Evolutionary conservation across 164 flowering plant species (phyloP), one percentile per base, ranked within the genome.

Genomic region (Aristolochia fimbriata): DNA sequence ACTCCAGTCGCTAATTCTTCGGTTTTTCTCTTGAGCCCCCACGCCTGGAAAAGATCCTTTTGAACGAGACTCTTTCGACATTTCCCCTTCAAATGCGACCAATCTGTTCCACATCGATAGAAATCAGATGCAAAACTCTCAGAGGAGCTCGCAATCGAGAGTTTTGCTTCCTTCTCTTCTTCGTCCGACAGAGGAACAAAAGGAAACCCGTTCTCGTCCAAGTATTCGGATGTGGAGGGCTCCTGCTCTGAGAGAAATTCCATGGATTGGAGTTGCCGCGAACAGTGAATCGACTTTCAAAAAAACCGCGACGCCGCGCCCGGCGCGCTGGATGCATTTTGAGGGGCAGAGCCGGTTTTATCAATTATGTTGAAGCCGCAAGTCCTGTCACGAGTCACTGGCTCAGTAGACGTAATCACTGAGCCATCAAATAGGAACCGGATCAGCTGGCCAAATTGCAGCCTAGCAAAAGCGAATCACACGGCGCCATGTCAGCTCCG

Each of bases 31-130:
- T 71, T 70, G 15, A 84, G 57, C 0, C 84, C 85, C 90, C 90
- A 85, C 49, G 76, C 53, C 65, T 81, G 81, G 30, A 85, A 78
- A 10, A 82, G 73, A 70, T 77, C 49, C 1, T 70, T 59, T 54
- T 84, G 91, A 54, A 79, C 78, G 49, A 84, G 68, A 67, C 70
- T 74, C 64, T n/a, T 65, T 19, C 22, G n/a, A 4, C 58, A 57
- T 46, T 27, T 47, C 30, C 47, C 58, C 16, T 30, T 55, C 73
- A 82, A 68, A 47, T 68, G 62, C 16, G 83, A 82, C 78, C 84
- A 82, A 61, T 85, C 85, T 20, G 80, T 63, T 24, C 85, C 87
- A 56, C 71, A 57, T 12, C 76, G 55, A 52, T 81, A 81, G 66
- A 85, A 85, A 61, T 80, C 82, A 1, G 77, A 59, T 17, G 76